A percentile compares a stretch with the other conserved stretches of the same genome.
These are phyloP conservation scores for Gelatoporia subvermispora DNA, from an alignment of 768 basidiomycete species.

Conservation along the genomic window DNA sequence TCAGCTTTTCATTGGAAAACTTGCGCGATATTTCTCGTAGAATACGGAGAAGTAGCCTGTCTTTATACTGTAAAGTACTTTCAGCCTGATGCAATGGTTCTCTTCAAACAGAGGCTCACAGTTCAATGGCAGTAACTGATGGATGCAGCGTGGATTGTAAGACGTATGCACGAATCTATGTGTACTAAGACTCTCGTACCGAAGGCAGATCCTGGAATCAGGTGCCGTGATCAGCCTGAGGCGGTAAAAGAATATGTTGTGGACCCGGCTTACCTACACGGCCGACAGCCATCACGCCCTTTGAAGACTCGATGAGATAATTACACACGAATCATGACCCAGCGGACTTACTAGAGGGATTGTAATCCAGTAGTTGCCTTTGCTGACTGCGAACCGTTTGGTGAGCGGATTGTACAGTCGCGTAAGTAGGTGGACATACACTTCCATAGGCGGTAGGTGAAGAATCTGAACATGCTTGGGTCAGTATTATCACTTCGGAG, in stretches of 20 bases:
- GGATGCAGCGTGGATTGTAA: neutral
- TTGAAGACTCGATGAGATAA: neutral
- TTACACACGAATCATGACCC: neutral
- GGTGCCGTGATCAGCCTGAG: neutral
- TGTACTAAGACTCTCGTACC: slow-evolving; percentile 2
- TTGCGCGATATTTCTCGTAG: slow-evolving; percentile 13
- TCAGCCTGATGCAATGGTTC: neutral
- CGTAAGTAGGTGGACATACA: slow-evolving; percentile 8
- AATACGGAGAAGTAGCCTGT: slow-evolving; percentile 10
- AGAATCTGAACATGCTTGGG: slow-evolving; percentile 14
- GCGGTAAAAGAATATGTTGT: neutral
- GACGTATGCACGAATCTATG: neutral
- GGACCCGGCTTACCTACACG: slow-evolving; percentile 7
- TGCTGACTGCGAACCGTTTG: slow-evolving; percentile 12
- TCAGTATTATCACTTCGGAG: neutral
- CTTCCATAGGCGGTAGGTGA: slow-evolving; percentile 17
- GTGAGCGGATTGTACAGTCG: neutral
- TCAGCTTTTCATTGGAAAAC: slow-evolving; percentile 1
- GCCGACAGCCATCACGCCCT: slow-evolving; percentile 7
- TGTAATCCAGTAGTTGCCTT: slow-evolving; percentile 17
- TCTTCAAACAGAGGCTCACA: slow-evolving; percentile 8
- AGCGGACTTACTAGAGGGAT: slow-evolving; percentile 10
- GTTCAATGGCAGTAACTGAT: slow-evolving; percentile 10
- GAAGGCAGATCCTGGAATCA: slow-evolving; percentile 10
- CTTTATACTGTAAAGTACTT: neutral